Base-by-base conservation (phyloP, 768 basidiomycete species). In the Kwoniella sp. region DNA sequence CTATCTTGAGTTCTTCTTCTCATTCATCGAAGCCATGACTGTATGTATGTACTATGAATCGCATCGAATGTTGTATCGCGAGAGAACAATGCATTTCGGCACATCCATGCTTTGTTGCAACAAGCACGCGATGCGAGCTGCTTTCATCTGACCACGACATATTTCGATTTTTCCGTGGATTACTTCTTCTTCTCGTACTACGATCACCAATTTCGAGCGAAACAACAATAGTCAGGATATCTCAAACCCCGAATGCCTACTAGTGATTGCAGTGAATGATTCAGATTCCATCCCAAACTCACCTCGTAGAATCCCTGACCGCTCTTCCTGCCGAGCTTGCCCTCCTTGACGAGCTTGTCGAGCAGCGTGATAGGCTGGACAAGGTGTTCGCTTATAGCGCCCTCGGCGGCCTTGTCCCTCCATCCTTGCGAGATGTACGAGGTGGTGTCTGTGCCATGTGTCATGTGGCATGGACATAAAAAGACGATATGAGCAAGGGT, bases 221-320 rank as follows among this genome's bases (percentile, higher is more conserved):
- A n/a, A 29, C 28, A 15, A 56, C 23, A 22, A 38, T 5, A 34
- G 34, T 13, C 34, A 34, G 34, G n/a, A n/a, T n/a, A n/a, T n/a
- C n/a, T n/a, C n/a, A n/a, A n/a, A n/a, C n/a, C n/a, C n/a, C n/a
- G n/a, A n/a, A n/a, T n/a, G n/a, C n/a, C n/a, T n/a, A n/a, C n/a
- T n/a, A n/a, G n/a, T n/a, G n/a, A n/a, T n/a, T 20, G 20, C 47
- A n/a, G 20, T 7, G 7, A 8, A 23, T 20, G 47, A 48, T 48
- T 20, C 15, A 20, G 8, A n/a, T 4, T 28, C 20, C 2, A 37
- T 5, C n/a, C 22, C 34, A 22, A 8, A 68, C 79, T 70, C 71
- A 81, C 79, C 61, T 77, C 71, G 55, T 82, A 84, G 70, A 84
- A 82, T 11, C 83, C 83, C 62, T 82, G 67, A 1, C 82, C 82